These are phyloP conservation scores for Trypanosomatidae sp. DNA, from an alignment of 208 protist genomes.

Conservation along the genomic window DNA sequence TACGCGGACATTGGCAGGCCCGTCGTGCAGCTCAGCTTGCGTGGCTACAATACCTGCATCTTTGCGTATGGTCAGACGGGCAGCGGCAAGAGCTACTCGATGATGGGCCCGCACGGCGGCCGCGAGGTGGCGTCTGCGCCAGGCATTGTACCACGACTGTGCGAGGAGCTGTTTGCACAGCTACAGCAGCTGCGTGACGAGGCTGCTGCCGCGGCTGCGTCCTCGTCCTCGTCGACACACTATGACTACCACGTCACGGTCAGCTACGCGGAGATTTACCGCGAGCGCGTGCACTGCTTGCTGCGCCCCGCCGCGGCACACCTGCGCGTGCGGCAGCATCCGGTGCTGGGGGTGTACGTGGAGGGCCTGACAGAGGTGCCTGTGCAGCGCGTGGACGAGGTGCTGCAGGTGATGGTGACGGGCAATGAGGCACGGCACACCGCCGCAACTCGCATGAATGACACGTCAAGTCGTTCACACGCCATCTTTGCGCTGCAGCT, in stretches of 20 bases:
- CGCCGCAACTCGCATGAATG: constrained; percentile 92
- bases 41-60: constrained; percentile 83
- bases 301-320: constrained; percentile 16
- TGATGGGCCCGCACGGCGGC: constrained; percentile 75
- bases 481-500: constrained; percentile 91
- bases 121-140: constrained; percentile 27
- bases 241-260: constrained; percentile 56
- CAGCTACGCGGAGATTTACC: constrained; percentile 89
- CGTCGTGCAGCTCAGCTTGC: constrained; percentile 74
- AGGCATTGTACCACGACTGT: constrained; percentile 78
- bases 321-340: constrained; percentile 64
- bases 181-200: no score
- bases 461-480: constrained; percentile 92
- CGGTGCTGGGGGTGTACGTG: constrained; percentile 63
- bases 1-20: constrained; percentile 81
- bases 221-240: neutral
- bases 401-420: constrained; percentile 47
- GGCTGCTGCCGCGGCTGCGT: no score
- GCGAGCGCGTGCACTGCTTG: constrained; percentile 76
- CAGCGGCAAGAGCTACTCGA: constrained; percentile 81
- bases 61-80: constrained; percentile 90
- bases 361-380: constrained; percentile 58
- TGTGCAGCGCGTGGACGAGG: constrained; percentile 31
- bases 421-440: constrained; percentile 65
- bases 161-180: constrained; percentile 51